phyloP scores from a whole-genome alignment of 106 monocot genomes.

The Triglochin maritima region DNA sequence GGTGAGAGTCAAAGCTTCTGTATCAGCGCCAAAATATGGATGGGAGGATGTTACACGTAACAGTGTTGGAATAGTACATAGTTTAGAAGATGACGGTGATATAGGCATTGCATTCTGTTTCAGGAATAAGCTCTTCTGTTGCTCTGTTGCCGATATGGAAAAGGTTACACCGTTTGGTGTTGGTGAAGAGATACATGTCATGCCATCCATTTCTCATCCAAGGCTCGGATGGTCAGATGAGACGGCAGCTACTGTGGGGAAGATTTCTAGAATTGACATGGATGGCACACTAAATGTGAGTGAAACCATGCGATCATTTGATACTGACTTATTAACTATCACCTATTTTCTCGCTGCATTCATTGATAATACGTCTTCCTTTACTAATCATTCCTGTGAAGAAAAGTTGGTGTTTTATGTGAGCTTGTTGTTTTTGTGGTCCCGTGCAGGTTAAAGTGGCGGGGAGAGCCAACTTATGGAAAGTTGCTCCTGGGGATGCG shows the following conservation, averaged over 20 bases:
- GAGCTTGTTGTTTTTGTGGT: no score
- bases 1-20: slow-evolving; percentile 89
- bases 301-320: neutral
- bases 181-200: slow-evolving; percentile 78
- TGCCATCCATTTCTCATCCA: slow-evolving; percentile 57
- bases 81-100: slow-evolving; percentile 89
- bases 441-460: slow-evolving; percentile 66
- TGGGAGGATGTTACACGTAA: slow-evolving; percentile 94
- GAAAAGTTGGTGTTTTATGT: no score
- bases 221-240: slow-evolving; percentile 95
- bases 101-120: slow-evolving; percentile 91
- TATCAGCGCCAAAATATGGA: slow-evolving; percentile 94
- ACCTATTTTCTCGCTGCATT: no score
- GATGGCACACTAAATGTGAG: slow-evolving; percentile 97
- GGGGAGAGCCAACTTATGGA: slow-evolving; percentile 84
- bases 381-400: no score
- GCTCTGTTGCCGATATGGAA: slow-evolving; percentile 94
- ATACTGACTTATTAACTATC: no score
- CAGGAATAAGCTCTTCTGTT: slow-evolving; percentile 67
- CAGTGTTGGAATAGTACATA: slow-evolving; percentile 91
- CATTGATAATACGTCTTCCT: no score
- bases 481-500: slow-evolving; percentile 92
- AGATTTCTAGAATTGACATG: slow-evolving; percentile 80
- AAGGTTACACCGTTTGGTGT: slow-evolving; percentile 68
- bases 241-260: slow-evolving; percentile 81